phyloP scores from a whole-genome alignment of 2,329 filamentous ascomycete genomes.

The Pestalotiopsis sp. region DNA sequence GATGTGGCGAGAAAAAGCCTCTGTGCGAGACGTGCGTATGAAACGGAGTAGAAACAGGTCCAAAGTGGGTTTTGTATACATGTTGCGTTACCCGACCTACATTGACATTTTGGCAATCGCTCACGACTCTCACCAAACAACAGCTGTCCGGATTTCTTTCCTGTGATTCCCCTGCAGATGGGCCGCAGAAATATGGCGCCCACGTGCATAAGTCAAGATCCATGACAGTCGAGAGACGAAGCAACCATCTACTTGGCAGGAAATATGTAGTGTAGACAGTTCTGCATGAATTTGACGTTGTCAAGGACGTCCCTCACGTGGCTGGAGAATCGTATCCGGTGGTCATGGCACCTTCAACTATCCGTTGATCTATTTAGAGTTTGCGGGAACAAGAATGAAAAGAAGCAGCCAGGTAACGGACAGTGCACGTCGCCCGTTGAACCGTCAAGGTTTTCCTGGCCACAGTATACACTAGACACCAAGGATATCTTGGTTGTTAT shows the following conservation, averaged over 20 bases:
- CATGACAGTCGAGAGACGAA: background rate
- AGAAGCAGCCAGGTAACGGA: background rate
- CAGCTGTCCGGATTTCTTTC: background rate
- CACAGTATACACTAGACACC: background rate
- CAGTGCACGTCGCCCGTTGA: background rate
- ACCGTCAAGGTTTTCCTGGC: background rate
- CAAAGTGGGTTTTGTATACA: background rate
- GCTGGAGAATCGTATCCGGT: background rate
- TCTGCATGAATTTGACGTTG: background rate
- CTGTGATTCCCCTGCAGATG: background rate
- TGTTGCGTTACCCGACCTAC: background rate
- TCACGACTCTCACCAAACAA: background rate
- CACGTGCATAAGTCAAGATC: background rate
- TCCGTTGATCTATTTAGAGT: background rate
- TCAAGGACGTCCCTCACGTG: background rate
- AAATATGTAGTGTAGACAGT: background rate
- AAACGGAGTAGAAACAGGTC: conserved; percentile 9
- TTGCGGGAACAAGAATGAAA: background rate
- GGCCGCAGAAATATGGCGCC: background rate
- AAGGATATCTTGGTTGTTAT: background rate
- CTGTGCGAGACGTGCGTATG: conserved; percentile 14
- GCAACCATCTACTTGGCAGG: background rate
- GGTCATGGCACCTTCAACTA: background rate
- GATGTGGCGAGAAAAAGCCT: conserved; percentile 10
- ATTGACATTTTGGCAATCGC: background rate